Base-by-base conservation (phyloP, 345 rosid species). In the Gossypium turneri region DNA sequence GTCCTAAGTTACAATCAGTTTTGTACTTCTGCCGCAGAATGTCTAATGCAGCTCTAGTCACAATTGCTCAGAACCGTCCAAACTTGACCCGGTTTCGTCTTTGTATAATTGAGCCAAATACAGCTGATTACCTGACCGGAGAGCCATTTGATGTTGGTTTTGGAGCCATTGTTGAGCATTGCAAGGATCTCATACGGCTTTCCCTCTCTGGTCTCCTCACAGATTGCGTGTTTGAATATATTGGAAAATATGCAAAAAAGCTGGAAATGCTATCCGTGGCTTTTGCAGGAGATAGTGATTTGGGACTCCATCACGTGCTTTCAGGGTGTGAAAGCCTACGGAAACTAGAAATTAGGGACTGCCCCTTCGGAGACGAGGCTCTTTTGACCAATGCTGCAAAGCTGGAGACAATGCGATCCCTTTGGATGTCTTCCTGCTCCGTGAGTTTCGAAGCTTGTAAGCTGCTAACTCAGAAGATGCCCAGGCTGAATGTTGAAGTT, bases 371-470 rank as follows among this genome's bases (percentile, higher is more conserved):
- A 60, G 97, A 93, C 87, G 83, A 86, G 74, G 97, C 96, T 43
- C 88, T 95, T 72, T 82, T 93, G 79, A 92, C 90, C 79, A 89
- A 93, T 81, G 99, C 94, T 76, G 84, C 82, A 27, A 95, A 91
- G 85, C 88, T 92, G 78, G 91, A 91, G 86, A 91, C 97, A 88
- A 93, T 95, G 98, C 97, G 97, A 89, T 95, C 97, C 90, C 99
- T 95, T 93, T 95, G 99, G 99, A 88, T 93, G 94, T 95, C 98
- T 38, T 87, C 98, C 64, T 95, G 99, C 84, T 75, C 82, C 12
- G 97, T 95, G 76, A 95, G 98, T 78, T 90, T 76, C 8, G 89
- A 85, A 76, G 98, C 97, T 74, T 93, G 99, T 78, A 93, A 90
- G 82, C 80, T 90, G 71, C 89, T 95, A 10, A 90, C 90, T 77